Evolutionary conservation across 148 eudicot genomes (phyloP).

Genomic region (Chenopodium quinoa): DNA sequence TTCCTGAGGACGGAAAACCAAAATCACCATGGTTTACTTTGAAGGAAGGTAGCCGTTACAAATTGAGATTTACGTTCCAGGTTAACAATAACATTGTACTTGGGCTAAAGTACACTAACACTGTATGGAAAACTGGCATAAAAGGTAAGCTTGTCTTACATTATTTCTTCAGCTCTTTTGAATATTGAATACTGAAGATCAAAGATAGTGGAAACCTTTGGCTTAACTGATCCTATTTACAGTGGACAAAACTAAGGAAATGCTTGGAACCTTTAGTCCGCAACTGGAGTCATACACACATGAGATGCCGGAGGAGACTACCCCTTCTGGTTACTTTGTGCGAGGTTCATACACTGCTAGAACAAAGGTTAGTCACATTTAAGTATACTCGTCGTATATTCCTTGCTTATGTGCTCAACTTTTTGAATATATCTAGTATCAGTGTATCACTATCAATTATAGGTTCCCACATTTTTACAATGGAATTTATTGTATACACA

Average conservation of each 20-base stretch:
- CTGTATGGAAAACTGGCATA: slow-evolving; percentile 68
- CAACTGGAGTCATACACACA: slow-evolving; percentile 59
- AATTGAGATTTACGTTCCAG: slow-evolving; percentile 56
- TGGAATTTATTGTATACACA: neutral
- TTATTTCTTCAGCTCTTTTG: neutral
- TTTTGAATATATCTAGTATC: neutral
- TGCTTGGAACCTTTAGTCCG: slow-evolving; percentile 77
- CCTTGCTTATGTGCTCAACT: neutral
- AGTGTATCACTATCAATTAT: neutral
- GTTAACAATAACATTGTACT: slow-evolving; percentile 60
- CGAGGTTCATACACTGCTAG: slow-evolving; percentile 62
- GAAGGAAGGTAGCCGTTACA: slow-evolving; percentile 67
- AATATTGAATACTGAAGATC: neutral
- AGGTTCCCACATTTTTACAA: neutral
- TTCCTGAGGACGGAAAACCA: slow-evolving; percentile 66
- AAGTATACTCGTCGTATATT: neutral
- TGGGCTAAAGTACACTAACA: slow-evolving; percentile 63
- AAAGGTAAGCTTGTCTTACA: slow-evolving; percentile 41
- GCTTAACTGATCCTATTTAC: slow-evolving; percentile 16
- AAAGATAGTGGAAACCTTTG: neutral
- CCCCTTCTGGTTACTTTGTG: slow-evolving; percentile 64
- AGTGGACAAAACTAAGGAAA: slow-evolving; percentile 61
- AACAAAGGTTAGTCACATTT: slow-evolving; percentile 46
- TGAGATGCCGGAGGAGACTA: slow-evolving; percentile 63
- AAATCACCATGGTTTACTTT: slow-evolving; percentile 66